phyloP scores from a whole-genome alignment of 2,329 filamentous ascomycete species.

The Coniochaeta sp. region DNA sequence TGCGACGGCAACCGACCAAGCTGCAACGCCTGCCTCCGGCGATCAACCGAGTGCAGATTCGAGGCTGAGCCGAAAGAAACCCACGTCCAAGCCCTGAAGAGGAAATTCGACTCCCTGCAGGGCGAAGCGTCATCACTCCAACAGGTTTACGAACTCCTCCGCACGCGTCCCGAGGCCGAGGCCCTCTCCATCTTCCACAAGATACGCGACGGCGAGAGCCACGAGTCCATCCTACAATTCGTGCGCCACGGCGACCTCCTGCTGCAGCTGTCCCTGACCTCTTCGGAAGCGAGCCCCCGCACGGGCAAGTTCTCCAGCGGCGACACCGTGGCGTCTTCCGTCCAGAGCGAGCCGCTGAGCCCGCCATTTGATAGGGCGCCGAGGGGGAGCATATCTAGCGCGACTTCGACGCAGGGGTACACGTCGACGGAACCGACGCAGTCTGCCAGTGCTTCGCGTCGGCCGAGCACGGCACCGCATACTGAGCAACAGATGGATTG shows the following conservation, averaged over 20 bases:
- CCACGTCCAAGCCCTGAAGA: constrained; percentile 23
- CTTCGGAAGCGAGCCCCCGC: constrained; percentile 29
- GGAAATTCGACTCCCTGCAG: constrained; percentile 21
- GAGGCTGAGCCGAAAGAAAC: constrained; percentile 22
- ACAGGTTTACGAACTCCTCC: constrained; percentile 20
- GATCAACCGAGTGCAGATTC: constrained; percentile 20
- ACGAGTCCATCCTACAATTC: constrained; percentile 23
- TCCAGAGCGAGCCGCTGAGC: constrained; percentile 12
- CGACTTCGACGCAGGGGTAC: neutral
- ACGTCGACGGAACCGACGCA: constrained; percentile 2
- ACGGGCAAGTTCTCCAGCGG: constrained; percentile 16
- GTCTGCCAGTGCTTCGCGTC: constrained; percentile 19
- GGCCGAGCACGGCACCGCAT: constrained; percentile 27
- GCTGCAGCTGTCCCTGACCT: constrained; percentile 26
- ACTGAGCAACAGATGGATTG: neutral
- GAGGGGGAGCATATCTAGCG: neutral
- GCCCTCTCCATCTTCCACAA: constrained; percentile 24
- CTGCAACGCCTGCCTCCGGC: constrained; percentile 21
- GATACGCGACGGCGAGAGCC: constrained; percentile 27
- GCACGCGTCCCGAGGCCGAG: constrained; percentile 17
- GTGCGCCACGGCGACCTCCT: constrained; percentile 28
- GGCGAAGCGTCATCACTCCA: constrained; percentile 18
- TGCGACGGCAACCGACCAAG: constrained; percentile 22
- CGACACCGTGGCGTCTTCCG: neutral
- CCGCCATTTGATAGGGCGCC: neutral